Evolutionary conservation across 257 asterid species (phyloP).

Genomic region (Solanum appendiculatum): DNA sequence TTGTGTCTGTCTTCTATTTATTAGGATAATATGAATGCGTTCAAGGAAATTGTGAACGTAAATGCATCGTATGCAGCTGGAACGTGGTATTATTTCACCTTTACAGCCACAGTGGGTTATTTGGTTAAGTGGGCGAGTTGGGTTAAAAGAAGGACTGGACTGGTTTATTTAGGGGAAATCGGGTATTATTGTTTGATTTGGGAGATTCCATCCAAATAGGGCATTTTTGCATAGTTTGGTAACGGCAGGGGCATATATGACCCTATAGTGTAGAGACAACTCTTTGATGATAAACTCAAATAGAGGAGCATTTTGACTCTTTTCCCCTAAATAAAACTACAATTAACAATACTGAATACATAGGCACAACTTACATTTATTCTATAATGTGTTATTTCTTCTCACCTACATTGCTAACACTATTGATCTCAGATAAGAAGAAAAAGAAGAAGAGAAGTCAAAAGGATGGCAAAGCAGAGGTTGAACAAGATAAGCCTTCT

Average conservation of each 20-base stretch:
- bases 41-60: not conserved
- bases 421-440: not conserved
- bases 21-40: not conserved
- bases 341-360: not conserved
- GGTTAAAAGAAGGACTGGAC: too few relatives aligned
- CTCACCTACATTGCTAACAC: not conserved
- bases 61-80: not conserved
- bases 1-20: not conserved
- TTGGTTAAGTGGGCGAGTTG: too few relatives aligned
- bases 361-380: not conserved
- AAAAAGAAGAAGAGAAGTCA: not conserved
- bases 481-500: not conserved
- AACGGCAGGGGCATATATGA: too few relatives aligned
- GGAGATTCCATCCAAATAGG: too few relatives aligned
- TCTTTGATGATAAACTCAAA: too few relatives aligned
- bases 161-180: too few relatives aligned
- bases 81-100: not conserved
- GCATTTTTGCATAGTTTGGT: too few relatives aligned
- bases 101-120: too few relatives aligned
- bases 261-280: too few relatives aligned
- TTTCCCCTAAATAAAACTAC: not conserved
- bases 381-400: not conserved
- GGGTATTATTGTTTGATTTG: too few relatives aligned
- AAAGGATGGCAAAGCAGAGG: not conserved
- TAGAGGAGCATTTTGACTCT: too few relatives aligned